Conservation (phyloP, 2,329 filamentous ascomycete genomes). For the Cercospora brassicicola region DNA sequence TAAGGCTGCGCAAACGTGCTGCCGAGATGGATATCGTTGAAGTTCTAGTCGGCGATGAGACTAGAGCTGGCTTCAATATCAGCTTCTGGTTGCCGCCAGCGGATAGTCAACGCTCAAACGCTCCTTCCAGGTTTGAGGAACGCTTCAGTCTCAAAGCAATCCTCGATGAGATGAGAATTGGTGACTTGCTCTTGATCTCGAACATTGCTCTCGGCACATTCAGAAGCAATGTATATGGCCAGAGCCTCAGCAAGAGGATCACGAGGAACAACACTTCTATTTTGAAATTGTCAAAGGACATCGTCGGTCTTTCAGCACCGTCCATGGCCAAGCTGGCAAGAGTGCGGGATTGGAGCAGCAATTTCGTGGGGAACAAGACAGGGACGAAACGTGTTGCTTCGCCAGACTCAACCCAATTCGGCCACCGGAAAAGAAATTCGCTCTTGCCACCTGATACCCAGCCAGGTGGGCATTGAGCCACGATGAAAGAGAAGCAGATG, state of each 20-base stretch:
- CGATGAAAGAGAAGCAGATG: background rate
- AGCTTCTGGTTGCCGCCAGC: constrained; percentile 73
- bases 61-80: constrained; percentile 73
- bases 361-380: constrained; percentile 58
- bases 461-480: constrained; percentile 8
- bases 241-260: constrained; percentile 71
- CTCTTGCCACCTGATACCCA: constrained; percentile 39
- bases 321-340: constrained; percentile 61
- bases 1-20: constrained; percentile 59
- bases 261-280: constrained; percentile 67
- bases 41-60: constrained; percentile 81
- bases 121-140: background rate
- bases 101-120: constrained; percentile 27
- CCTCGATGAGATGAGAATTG: constrained; percentile 57
- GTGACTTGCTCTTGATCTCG: constrained; percentile 76
- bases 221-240: constrained; percentile 75
- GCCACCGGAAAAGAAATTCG: constrained; percentile 13
- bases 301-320: constrained; percentile 57
- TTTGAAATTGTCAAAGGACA: constrained; percentile 20
- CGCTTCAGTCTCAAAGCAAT: constrained; percentile 42
- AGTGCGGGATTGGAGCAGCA: constrained; percentile 73
- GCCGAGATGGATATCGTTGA: constrained; percentile 67
- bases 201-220: constrained; percentile 79
- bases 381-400: background rate
- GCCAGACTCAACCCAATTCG: background rate